A percentile compares a stretch with the other conserved stretches of the same genome.
Evolutionary conservation across 768 basidiomycete genomes (phyloP).

Genomic region (Pleurotus tuoliensis): DNA sequence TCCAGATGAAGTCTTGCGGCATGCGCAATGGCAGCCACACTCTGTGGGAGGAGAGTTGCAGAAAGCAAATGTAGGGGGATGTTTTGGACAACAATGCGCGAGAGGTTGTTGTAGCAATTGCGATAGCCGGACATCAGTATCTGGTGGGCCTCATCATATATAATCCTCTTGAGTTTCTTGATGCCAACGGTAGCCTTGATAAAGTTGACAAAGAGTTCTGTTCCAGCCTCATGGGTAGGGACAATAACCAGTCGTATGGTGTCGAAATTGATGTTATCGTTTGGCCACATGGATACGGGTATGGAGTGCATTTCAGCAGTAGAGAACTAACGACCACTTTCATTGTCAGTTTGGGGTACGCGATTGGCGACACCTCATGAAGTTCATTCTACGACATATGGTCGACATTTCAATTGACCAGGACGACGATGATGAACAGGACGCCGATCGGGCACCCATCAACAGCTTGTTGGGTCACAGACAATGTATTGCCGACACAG

Average conservation of each 20-base stretch:
- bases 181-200: not conserved
- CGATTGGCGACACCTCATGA: constrained; percentile 5
- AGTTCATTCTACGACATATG: not conserved
- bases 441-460: not conserved
- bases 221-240: not conserved
- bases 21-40: not conserved
- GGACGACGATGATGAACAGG: not conserved
- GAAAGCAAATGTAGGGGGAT: constrained; percentile 3
- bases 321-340: not conserved
- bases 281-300: not conserved
- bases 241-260: constrained; percentile 2
- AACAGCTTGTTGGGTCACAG: constrained; percentile 5
- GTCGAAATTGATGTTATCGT: not conserved
- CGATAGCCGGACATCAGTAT: constrained; percentile 2
- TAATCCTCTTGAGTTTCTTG: not conserved
- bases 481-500: not conserved
- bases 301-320: too few relatives aligned
- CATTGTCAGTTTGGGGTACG: constrained; percentile 2
- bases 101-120: constrained; percentile 1
- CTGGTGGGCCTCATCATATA: constrained; percentile 9
- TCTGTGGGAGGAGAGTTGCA: constrained; percentile 1
- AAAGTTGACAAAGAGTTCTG: not conserved
- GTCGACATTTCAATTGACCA: not conserved
- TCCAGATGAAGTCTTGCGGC: not conserved
- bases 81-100: not conserved